Evolutionary conservation across 2,329 filamentous ascomycete genomes (phyloP).

Genomic region (Pseudogymnoascus verrucosus): DNA sequence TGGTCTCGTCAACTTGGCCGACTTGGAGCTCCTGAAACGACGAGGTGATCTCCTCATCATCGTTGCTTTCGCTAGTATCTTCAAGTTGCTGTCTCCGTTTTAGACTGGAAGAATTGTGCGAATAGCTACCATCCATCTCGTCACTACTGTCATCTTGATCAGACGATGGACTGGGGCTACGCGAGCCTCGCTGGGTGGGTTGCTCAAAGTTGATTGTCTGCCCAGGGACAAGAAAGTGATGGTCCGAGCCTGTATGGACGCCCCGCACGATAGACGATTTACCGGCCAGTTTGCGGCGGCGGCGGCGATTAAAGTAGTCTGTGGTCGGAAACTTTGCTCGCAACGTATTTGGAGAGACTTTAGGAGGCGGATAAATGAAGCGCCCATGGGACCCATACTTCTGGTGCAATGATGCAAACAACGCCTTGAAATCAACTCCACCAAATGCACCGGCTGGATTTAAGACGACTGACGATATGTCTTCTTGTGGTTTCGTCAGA

Average conservation of each 20-base stretch:
- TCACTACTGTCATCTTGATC: slow-evolving; percentile 49
- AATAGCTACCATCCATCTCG: slow-evolving; percentile 41
- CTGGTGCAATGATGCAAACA: slow-evolving; percentile 23
- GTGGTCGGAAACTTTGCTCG: slow-evolving; percentile 20
- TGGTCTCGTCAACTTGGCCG: slow-evolving; percentile 17
- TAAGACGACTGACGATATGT: background rate
- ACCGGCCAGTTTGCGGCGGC: background rate
- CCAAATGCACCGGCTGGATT: slow-evolving; percentile 22
- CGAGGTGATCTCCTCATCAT: slow-evolving; percentile 23
- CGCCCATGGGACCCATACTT: slow-evolving; percentile 26
- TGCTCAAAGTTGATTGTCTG: slow-evolving; percentile 15
- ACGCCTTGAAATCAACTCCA: slow-evolving; percentile 24
- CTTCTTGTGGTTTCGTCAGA: slow-evolving; percentile 18
- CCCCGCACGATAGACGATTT: background rate
- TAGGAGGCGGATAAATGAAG: slow-evolving; percentile 17
- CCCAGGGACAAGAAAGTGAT: background rate
- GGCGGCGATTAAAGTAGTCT: slow-evolving; percentile 19
- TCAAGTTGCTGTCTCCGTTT: slow-evolving; percentile 26
- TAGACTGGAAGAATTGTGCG: slow-evolving; percentile 37
- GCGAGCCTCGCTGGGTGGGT: slow-evolving; percentile 37
- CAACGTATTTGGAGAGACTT: background rate
- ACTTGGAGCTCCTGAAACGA: slow-evolving; percentile 26
- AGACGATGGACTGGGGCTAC: slow-evolving; percentile 43
- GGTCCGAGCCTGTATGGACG: background rate
- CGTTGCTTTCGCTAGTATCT: slow-evolving; percentile 11